phyloP scores from a whole-genome alignment of 2,329 filamentous ascomycete species.

The Botrytis fabae region DNA sequence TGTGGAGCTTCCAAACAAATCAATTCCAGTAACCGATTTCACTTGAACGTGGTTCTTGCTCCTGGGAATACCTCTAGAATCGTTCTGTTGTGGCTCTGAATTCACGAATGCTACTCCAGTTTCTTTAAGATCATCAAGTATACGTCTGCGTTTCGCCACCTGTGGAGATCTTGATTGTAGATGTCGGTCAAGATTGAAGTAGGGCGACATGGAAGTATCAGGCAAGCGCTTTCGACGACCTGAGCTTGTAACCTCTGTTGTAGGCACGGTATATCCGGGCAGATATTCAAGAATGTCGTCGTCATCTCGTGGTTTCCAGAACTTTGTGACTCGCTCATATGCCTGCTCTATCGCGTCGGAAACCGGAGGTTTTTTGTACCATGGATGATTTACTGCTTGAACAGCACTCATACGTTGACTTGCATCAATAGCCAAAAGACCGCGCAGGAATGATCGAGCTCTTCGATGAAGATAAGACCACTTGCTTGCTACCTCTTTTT shows the following conservation, averaged over 20 bases:
- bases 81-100: background rate
- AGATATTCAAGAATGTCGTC: slow-evolving; percentile 34
- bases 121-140: slow-evolving; percentile 33
- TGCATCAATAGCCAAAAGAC: slow-evolving; percentile 42
- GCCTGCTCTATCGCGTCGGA: slow-evolving; percentile 33
- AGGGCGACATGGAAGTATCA: slow-evolving; percentile 35
- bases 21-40: slow-evolving; percentile 25
- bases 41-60: background rate
- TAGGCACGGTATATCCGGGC: slow-evolving; percentile 16
- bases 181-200: slow-evolving; percentile 37
- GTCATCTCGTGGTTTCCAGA: slow-evolving; percentile 35
- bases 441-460: slow-evolving; percentile 39
- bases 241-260: background rate
- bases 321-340: slow-evolving; percentile 32
- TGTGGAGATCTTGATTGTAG: slow-evolving; percentile 26
- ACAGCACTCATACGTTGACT: slow-evolving; percentile 41
- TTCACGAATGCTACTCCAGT: slow-evolving; percentile 23
- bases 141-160: slow-evolving; percentile 26
- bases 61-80: background rate
- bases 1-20: slow-evolving; percentile 29
- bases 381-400: slow-evolving; percentile 42
- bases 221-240: slow-evolving; percentile 31
- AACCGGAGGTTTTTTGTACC: slow-evolving; percentile 41
- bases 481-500: slow-evolving; percentile 18
- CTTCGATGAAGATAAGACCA: slow-evolving; percentile 29